These are phyloP conservation scores for Peronospora tabacina DNA, from an alignment of 352 stramenopile species.

Conservation along the genomic window DNA sequence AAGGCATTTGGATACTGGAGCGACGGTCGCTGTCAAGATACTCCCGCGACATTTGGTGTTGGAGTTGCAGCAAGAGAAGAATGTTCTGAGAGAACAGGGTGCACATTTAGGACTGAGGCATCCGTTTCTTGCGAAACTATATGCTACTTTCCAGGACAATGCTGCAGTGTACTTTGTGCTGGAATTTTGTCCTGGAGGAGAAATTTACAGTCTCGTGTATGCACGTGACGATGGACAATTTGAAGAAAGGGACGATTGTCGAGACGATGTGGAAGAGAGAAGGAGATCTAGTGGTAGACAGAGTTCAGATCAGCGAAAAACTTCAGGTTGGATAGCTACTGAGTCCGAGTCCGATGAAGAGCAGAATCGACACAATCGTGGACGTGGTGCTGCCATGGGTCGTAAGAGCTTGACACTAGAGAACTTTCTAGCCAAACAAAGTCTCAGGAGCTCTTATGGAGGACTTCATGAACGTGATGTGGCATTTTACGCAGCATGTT, in stretches of 20 bases:
- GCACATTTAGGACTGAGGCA: conserved; percentile 53
- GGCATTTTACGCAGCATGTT: conserved; percentile 93
- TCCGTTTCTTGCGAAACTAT: conserved; percentile 51
- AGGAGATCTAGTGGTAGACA: conserved; percentile 11
- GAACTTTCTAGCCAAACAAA: conserved; percentile 37
- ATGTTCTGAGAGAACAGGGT: conserved; percentile 62
- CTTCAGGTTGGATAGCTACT: conserved; percentile 21
- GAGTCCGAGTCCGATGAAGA: conserved; percentile 45
- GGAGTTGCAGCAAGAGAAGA: conserved; percentile 55
- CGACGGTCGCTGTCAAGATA: conserved; percentile 54
- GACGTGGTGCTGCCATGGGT: conserved; percentile 14
- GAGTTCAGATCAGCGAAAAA: conserved; percentile 13
- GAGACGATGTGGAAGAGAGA: conserved; percentile 16
- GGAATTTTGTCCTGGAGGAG: conserved; percentile 62
- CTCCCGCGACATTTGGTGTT: conserved; percentile 36
- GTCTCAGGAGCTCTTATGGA: conserved; percentile 29
- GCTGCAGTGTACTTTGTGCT: conserved; percentile 70
- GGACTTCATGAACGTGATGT: conserved; percentile 83
- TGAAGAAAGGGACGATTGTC: conserved; percentile 16
- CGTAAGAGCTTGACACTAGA: conserved; percentile 33
- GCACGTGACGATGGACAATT: conserved; percentile 27
- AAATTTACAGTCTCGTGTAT: conserved; percentile 87
- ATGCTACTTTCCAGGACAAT: conserved; percentile 65
- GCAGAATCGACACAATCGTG: conserved; percentile 12
- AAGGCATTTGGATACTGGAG: conserved; percentile 44